A percentile compares a stretch with the other conserved stretches of the same genome.
Conservation (phyloP, 2,329 filamentous ascomycete genomes). For the Cercospora beticola region DNA sequence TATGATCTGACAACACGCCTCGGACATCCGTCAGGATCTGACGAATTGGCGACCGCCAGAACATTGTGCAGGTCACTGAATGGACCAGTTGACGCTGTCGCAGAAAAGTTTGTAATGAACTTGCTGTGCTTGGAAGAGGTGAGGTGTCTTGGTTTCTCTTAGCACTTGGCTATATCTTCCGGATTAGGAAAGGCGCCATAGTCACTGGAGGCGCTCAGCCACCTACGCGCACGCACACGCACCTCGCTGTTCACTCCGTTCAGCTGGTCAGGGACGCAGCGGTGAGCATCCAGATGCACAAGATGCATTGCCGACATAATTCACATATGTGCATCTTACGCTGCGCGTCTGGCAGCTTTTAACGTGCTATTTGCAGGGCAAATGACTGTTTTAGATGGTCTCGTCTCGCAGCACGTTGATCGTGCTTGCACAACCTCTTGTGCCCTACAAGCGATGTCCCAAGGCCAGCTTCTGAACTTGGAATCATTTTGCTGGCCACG, state of each 20-base stretch:
- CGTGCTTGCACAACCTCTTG: not conserved
- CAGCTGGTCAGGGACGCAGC: not conserved
- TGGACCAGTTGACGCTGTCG: not conserved
- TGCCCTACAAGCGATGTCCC: not conserved
- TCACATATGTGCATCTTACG: not conserved
- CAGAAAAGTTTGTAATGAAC: not conserved
- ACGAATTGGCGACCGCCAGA: not conserved
- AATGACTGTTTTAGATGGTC: not conserved
- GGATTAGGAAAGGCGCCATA: constrained; percentile 27
- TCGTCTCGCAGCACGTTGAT: not conserved
- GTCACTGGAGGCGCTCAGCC: constrained; percentile 37
- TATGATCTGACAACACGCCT: not conserved
- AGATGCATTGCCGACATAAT: not conserved
- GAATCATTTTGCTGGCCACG: not conserved
- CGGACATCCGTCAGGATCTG: not conserved
- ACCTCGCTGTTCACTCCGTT: not conserved
- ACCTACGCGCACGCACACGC: constrained; percentile 30
- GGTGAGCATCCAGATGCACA: not conserved
- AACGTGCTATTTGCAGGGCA: not conserved
- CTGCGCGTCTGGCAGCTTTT: not conserved
- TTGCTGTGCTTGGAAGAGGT: not conserved
- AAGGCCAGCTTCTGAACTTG: not conserved
- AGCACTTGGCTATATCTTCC: constrained; percentile 14
- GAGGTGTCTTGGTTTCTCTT: constrained; percentile 16
- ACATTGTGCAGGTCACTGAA: not conserved